Evolutionary conservation across 1,139 yeast genomes (phyloP).

Genomic region (Taphrina sp.): DNA sequence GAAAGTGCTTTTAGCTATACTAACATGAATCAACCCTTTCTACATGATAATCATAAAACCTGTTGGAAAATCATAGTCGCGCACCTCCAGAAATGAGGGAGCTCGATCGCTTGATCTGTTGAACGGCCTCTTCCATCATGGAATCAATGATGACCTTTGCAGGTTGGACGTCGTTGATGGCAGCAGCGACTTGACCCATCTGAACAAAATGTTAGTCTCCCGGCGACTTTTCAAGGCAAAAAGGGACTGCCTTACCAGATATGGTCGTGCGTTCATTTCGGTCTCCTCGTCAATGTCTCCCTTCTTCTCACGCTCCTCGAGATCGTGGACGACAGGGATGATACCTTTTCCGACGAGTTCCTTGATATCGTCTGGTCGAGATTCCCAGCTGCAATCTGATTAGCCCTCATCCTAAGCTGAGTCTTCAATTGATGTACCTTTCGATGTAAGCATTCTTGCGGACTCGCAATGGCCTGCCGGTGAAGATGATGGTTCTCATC

Average conservation of each 20-base stretch:
- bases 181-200: slow-evolving; percentile 42
- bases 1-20: too few species aligned
- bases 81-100: background rate
- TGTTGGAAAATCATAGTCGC: background rate
- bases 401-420: background rate
- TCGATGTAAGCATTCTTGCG: slow-evolving; percentile 39
- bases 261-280: slow-evolving; percentile 36
- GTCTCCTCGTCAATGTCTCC: slow-evolving; percentile 35
- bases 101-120: slow-evolving; percentile 23
- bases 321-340: slow-evolving; percentile 39
- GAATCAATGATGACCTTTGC: slow-evolving; percentile 41
- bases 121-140: slow-evolving; percentile 40
- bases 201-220: slow-evolving; percentile 20
- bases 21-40: too few species aligned
- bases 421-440: background rate
- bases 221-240: slow-evolving; percentile 34
- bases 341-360: slow-evolving; percentile 39
- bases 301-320: slow-evolving; percentile 38
- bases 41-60: too few species aligned
- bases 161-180: slow-evolving; percentile 40
- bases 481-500: slow-evolving; percentile 40
- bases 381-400: slow-evolving; percentile 38
- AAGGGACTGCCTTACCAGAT: slow-evolving; percentile 35
- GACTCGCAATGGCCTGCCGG: slow-evolving; percentile 42
- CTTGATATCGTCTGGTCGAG: slow-evolving; percentile 39